phyloP scores from a whole-genome alignment of 2,329 filamentous ascomycete species.

The Tolypocladium inflatum region DNA sequence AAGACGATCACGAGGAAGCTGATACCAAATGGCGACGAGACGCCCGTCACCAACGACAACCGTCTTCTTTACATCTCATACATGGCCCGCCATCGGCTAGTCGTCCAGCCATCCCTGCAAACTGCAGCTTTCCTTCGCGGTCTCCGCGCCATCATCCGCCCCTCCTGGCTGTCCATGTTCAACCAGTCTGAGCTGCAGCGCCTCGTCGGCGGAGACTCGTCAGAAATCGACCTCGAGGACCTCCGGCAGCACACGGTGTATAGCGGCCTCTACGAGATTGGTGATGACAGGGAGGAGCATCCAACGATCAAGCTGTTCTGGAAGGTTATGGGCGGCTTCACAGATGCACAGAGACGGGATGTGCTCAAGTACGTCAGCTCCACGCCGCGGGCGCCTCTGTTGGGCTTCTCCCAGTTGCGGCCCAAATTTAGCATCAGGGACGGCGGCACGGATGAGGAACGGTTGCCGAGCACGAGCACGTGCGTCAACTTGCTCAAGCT shows the following conservation, averaged over 20 bases:
- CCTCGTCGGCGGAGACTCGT: slow-evolving; percentile 79
- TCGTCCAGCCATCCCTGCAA: slow-evolving; percentile 69
- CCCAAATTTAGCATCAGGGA: slow-evolving; percentile 88
- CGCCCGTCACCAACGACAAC: slow-evolving; percentile 82
- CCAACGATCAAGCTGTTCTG: slow-evolving; percentile 82
- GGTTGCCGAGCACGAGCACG: slow-evolving; percentile 87
- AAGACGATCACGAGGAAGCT: slow-evolving; percentile 66
- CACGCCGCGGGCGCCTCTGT: slow-evolving; percentile 77
- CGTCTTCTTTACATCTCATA: slow-evolving; percentile 89
- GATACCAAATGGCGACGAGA: slow-evolving; percentile 65
- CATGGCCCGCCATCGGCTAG: slow-evolving; percentile 78
- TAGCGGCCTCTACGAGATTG: slow-evolving; percentile 78
- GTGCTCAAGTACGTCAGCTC: slow-evolving; percentile 95
- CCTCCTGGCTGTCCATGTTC: slow-evolving; percentile 95
- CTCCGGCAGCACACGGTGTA: slow-evolving; percentile 77
- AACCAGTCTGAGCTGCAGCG: slow-evolving; percentile 93
- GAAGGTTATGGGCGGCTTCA: slow-evolving; percentile 71
- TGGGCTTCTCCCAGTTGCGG: slow-evolving; percentile 80
- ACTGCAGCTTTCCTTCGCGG: slow-evolving; percentile 83
- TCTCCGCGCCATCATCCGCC: slow-evolving; percentile 78
- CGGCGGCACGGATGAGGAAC: slow-evolving; percentile 47
- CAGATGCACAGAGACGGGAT: slow-evolving; percentile 68
- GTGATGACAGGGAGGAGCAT: slow-evolving; percentile 82
- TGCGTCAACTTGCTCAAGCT: slow-evolving; percentile 94
- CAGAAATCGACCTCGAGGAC: slow-evolving; percentile 80